Base-by-base conservation (phyloP, 163 green algal genomes). In the Smithsoniella earleae region DNA sequence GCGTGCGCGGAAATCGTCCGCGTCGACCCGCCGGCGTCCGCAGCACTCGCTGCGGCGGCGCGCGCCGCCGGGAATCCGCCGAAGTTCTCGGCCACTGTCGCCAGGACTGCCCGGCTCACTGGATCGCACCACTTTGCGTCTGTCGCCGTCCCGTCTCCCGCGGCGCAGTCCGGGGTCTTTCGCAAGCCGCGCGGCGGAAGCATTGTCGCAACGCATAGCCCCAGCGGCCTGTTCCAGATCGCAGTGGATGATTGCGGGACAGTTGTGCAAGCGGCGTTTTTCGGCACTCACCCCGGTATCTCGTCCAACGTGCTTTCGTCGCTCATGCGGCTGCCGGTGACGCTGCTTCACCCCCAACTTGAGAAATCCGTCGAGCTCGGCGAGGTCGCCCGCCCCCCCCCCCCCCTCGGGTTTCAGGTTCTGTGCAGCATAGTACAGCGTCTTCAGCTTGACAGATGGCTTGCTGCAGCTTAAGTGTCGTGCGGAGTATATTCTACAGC, bases 291-390 rank as follows among this genome's bases (percentile, higher is more conserved):
- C 5, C 30, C 20, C 20, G 58, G 3, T 40, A 34, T 69, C 20
- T 43, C 58, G 4, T 16, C 58, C 18, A 31, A 69, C 16, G 16
- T 69, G n/a, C 58, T 69, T 33, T 38, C 58, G 10, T 30, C 58
- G 3, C 58, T 69, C 30, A 69, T 69, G 58, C 40, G 43, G 18
- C 31, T 69, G 58, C 58, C 58, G 27, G n/a, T 33, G n/a, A n/a
- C n/a, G 20, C 58, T 69, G 20, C 58, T 69, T 36, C 8, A 16
- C 20, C n/a, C 20, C 0, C 30, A 69, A 16, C 25, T 69, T 5
- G 30, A 69, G 16, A 30, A 69, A 34, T 5, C 58, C 25, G 25
- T 69, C n/a, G 58, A 45, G 25, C 27, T 16, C 8, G 25, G 25
- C 0, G 25, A 69, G 16, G 58, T 69, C 30, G 18, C 30, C 58